phyloP scores from a whole-genome alignment of 306 rosid genomes.

The Lathyrus tuberosus region DNA sequence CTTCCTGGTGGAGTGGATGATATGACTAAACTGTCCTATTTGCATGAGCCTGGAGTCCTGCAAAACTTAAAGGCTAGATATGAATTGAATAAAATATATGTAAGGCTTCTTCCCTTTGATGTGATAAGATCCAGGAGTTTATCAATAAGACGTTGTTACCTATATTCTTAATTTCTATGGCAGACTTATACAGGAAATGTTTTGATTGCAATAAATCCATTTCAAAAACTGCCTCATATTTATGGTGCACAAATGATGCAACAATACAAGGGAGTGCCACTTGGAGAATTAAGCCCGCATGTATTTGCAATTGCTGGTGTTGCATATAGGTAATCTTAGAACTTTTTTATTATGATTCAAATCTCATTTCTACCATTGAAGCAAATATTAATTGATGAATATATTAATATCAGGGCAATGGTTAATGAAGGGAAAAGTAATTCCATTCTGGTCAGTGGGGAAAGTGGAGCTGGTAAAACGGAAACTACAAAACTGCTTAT shows the following conservation, averaged over 20 bases:
- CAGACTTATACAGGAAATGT: slow-evolving; percentile 99
- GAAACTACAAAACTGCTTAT: slow-evolving; percentile 99
- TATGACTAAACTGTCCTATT: slow-evolving; percentile 97
- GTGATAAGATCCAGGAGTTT: slow-evolving; percentile 25
- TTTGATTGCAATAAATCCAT: slow-evolving; percentile 98
- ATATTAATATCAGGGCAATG: slow-evolving; percentile 77
- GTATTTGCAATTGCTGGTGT: slow-evolving; percentile 99
- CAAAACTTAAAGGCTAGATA: slow-evolving; percentile 87
- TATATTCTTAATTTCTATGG: slow-evolving; percentile 35
- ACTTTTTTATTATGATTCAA: slow-evolving; percentile 33
- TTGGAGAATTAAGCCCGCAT: slow-evolving; percentile 97
- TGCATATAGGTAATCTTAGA: slow-evolving; percentile 73
- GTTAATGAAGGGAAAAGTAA: slow-evolving; percentile 84
- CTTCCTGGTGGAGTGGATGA: slow-evolving; percentile 97
- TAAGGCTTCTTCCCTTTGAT: slow-evolving; percentile 47
- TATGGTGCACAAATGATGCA: slow-evolving; percentile 96
- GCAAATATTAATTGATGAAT: slow-evolving; percentile 35
- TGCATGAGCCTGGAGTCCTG: slow-evolving; percentile 98
- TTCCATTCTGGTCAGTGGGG: slow-evolving; percentile 98
- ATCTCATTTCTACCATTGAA: slow-evolving; percentile 32
- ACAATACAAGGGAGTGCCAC: slow-evolving; percentile 97
- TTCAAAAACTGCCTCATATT: slow-evolving; percentile 93
- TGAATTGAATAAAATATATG: slow-evolving; percentile 95
- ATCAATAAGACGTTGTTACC: slow-evolving; percentile 28
- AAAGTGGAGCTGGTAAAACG: slow-evolving; percentile 99